Base-by-base conservation (phyloP, 495 filamentous ascomycete genomes). In the Aspergillus sclerotioniger region DNA sequence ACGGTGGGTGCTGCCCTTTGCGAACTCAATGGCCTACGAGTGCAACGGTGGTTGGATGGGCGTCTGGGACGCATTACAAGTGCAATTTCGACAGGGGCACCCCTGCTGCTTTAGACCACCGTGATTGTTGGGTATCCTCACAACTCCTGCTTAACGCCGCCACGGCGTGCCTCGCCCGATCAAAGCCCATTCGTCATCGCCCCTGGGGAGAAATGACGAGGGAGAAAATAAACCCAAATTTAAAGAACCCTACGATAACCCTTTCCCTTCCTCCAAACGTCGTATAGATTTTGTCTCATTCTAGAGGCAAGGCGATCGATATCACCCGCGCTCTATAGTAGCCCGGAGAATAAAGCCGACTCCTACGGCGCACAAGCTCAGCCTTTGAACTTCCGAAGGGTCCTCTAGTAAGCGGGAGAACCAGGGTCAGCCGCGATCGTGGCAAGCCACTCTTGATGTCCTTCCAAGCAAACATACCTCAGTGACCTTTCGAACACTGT, bases 321-420 rank as follows among this genome's bases (percentile, higher is more conserved):
- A 25, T n/a, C 37, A 15, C n/a, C 13, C 12, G n/a, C 8, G 1
- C 13, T 12, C 4, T n/a, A 50, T 6, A 5, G 47, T 16, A 32
- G 9, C 25, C 47, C 17, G 17, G 44, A 16, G 28, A 17, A 31
- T 50, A 15, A 54, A 45, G 33, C 19, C 39, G 31, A 33, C 15
- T 53, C 17, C 17, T 20, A 48, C 21, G 41, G 46, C 29, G 21
- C 56, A 21, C 43, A 32, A 29, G 15, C 19, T 80, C 75, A 92
- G 62, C 88, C 90, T 64, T 87, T 89, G 73, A 91, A 92, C 61
- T 89, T 91, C 59, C 82, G 82, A 39, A 96, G 75, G 44, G 86
- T 82, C 62, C 82, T 82, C 88, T 91, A 63, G 2, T 54, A 2
- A 25, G 20, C 4, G 48, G 54, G 28, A 53, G 21, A 37, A 16